Conservation (phyloP, 2,329 filamentous ascomycete species). For the Grosmannia serpens region DNA sequence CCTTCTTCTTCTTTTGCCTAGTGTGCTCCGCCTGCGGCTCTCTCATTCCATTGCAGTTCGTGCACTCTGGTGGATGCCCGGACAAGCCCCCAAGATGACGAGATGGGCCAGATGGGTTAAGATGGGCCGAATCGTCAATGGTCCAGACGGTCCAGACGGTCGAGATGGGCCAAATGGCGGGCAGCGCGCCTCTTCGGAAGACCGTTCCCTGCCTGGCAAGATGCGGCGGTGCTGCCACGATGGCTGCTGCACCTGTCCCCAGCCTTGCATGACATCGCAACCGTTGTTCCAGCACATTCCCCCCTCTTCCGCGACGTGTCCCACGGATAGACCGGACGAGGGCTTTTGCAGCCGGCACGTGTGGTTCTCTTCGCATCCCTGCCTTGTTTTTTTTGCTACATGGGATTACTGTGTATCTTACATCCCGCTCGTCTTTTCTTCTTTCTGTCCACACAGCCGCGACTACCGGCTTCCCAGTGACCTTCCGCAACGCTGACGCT, state of each 20-base stretch:
- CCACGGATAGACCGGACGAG: not conserved
- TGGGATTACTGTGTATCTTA: no score
- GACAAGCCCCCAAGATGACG: not conserved
- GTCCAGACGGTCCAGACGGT: not conserved
- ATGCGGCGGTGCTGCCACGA: not conserved
- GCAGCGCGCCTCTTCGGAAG: no score
- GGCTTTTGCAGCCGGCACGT: no score
- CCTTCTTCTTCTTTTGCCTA: no score
- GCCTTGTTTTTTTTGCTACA: not conserved
- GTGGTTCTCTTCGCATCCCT: not conserved
- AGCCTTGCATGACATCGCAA: not conserved
- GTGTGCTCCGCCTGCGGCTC: not conserved
- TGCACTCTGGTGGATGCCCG: not conserved
- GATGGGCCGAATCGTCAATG: no score
- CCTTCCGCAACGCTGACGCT: not conserved
- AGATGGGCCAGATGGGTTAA: not conserved
- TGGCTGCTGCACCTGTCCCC: not conserved
- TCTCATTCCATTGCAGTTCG: not conserved
- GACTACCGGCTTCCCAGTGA: not conserved
- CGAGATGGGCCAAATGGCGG: not conserved
- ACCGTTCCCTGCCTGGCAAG: not conserved
- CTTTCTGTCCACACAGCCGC: not conserved
- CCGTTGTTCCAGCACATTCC: not conserved
- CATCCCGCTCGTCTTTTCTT: not conserved
- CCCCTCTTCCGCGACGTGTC: not conserved